Evolutionary conservation across 2,329 filamentous ascomycete species (phyloP).

Genomic region (Exophiala sp.): DNA sequence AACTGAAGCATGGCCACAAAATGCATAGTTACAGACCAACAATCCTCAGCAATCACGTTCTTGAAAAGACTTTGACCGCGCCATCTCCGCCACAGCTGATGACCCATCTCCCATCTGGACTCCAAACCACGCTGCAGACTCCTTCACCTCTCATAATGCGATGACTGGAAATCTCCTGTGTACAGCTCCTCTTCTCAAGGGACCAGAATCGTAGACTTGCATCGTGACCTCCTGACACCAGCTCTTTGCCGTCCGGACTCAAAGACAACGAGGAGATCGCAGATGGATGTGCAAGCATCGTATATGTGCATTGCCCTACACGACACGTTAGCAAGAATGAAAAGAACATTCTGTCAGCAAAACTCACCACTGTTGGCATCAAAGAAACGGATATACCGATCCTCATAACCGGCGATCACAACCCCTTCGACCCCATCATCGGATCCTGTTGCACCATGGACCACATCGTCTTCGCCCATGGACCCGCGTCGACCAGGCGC

Average conservation of each 20-base stretch:
- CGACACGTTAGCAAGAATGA: constrained; percentile 18
- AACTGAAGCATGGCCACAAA: background rate
- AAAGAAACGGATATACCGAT: constrained; percentile 92
- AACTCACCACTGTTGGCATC: constrained; percentile 89
- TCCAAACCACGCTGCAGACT: constrained; percentile 92
- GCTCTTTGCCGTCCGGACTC: constrained; percentile 86
- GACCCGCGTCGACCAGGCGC: constrained; percentile 59
- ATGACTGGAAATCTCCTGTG: constrained; percentile 89
- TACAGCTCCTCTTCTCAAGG: constrained; percentile 89
- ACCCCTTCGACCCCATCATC: constrained; percentile 82
- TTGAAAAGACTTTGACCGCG: constrained; percentile 77
- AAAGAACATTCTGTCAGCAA: background rate
- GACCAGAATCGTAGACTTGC: constrained; percentile 96
- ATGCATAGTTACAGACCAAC: background rate
- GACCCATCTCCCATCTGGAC: constrained; percentile 87
- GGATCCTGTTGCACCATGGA: constrained; percentile 75
- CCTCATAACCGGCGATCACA: constrained; percentile 94
- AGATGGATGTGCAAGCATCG: constrained; percentile 92
- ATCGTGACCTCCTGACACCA: constrained; percentile 93
- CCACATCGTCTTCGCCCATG: constrained; percentile 66
- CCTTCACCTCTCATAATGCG: constrained; percentile 93
- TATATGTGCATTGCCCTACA: constrained; percentile 98
- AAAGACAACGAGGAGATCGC: constrained; percentile 87
- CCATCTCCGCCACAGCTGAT: constrained; percentile 93
- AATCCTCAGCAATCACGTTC: constrained; percentile 10